Base-by-base conservation (phyloP, 1,139 yeast genomes). In the Maudiozyma humilis region DNA sequence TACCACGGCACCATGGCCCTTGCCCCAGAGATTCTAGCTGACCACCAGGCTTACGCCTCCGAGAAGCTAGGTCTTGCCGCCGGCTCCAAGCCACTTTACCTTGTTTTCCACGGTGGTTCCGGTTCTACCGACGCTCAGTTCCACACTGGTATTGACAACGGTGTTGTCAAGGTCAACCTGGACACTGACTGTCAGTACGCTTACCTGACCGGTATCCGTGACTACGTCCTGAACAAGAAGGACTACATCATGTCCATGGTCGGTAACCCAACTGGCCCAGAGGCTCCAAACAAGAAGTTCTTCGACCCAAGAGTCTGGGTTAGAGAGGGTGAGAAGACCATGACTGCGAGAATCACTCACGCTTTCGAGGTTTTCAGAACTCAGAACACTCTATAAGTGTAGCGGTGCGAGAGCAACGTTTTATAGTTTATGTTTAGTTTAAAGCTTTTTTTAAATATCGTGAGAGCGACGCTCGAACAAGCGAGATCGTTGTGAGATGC, bases 251-350 rank as follows among this genome's bases (percentile, higher is more conserved):
- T 77, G 74, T 56, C 84, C 47, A 85, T 74, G 71, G 95, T 91
- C 65, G 98, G 98, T 73, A 91, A 91, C 93, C 98, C 99, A 73
- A 96, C 91, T 27, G 98, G 97, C 70, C 93, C 75, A 46, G 97
- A 91, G 75, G 86, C 88, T 79, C 98, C 98, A 76, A 85, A 85
- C 84, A 89, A 89, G 88, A 89, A 89, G 77, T 88, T 73, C 87
- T 91, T 87, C 69, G 99, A 91, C 76, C 99, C 99, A 75, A 91
- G 99, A 82, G 97, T 89, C 72, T 91, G 98, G 98, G 96, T 91
- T 59, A 89, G 98, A 79, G 97, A 89, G 74, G 98, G 98, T 78
- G 99, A 91, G 78, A 87, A 88, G 89, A 88, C 97, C 69, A 91
- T 91, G 97, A 61, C 80, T 57, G 73, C 70, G 58, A 86, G 96